Base-by-base conservation (phyloP, 768 basidiomycete species). In the Lentinula sp. region DNA sequence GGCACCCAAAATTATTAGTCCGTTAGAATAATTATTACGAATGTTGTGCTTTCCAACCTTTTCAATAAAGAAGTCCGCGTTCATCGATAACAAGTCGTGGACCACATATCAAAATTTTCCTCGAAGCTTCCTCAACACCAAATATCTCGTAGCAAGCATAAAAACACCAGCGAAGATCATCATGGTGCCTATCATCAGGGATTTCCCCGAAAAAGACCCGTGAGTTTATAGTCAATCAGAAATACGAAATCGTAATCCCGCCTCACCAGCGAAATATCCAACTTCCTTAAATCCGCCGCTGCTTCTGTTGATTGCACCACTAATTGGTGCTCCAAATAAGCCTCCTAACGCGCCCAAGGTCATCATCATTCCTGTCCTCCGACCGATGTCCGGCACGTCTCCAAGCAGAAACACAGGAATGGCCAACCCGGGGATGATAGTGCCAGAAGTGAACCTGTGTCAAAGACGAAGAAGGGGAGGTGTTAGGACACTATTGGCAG, bases 261-360 rank as follows among this genome's bases (percentile, higher is more conserved):
- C 59, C 55, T 42, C 37, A 79, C 83, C 84, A 43, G 85, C 85
- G 65, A 80, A 88, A 56, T 74, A 74, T 1, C 85, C 85, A 8
- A 85, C 83, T 2, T 66, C 75, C 43, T 77, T 72, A 65, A 82
- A 92, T 0, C 78, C 77, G 2, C 79, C 80, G 1, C 85, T 81
- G 0, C 79, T 75, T 0, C 68, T 69, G 57, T 80, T 78, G 64
- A 91, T 88, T 0, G 85, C 85, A 0, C 90, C 90, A 7, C 87
- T 87, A 62, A 90, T 86, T 0, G 90, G 90, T 2, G 88, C 87
- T 0, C 90, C 90, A 0, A 77, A 79, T 3, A 91, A 74, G 0
- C 85, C 86, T 7, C 87, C 87, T 16, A 90, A 42, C 0, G 88
- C 79, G 23, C 83, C 60, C 54, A 87, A 76, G 35, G 80, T 86